phyloP scores from a whole-genome alignment of 257 asterid species.

The Scutellaria barbata region DNA sequence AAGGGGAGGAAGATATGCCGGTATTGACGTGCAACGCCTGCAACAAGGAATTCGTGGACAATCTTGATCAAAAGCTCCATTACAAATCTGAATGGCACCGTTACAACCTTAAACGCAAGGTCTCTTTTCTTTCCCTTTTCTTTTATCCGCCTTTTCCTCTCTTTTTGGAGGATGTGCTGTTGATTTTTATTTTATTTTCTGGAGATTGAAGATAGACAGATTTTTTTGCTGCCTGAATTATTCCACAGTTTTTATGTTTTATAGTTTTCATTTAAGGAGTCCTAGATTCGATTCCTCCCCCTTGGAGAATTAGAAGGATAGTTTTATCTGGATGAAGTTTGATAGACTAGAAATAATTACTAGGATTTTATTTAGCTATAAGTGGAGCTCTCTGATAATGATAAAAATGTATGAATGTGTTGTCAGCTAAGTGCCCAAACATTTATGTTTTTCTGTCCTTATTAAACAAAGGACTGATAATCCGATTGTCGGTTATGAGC shows the following conservation, averaged over 20 bases:
- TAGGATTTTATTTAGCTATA: neutral
- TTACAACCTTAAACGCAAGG: slow-evolving; percentile 98
- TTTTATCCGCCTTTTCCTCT: neutral
- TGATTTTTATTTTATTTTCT: neutral
- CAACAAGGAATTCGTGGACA: slow-evolving; percentile 72
- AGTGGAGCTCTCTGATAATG: slow-evolving; percentile 13
- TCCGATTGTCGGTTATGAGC: slow-evolving; percentile 22
- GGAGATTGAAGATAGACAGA: neutral
- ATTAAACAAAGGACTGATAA: slow-evolving; percentile 1
- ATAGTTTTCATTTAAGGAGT: too few species aligned
- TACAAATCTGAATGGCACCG: slow-evolving; percentile 99
- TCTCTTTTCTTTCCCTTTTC: slow-evolving; percentile 18
- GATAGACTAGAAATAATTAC: slow-evolving; percentile 11
- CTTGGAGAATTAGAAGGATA: neutral
- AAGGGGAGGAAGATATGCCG: slow-evolving; percentile 46
- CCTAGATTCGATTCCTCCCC: too few species aligned
- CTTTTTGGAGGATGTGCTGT: neutral
- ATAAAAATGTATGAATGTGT: neutral
- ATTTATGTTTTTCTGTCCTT: neutral
- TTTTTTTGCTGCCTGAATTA: neutral
- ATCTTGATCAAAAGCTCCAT: slow-evolving; percentile 77
- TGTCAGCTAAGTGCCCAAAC: neutral
- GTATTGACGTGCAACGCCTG: slow-evolving; percentile 85
- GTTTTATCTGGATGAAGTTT: neutral
- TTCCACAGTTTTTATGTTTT: neutral